Conservation (phyloP, 225 moss, liverwort and hornwort species). For the Sphagnum tenellum region DNA sequence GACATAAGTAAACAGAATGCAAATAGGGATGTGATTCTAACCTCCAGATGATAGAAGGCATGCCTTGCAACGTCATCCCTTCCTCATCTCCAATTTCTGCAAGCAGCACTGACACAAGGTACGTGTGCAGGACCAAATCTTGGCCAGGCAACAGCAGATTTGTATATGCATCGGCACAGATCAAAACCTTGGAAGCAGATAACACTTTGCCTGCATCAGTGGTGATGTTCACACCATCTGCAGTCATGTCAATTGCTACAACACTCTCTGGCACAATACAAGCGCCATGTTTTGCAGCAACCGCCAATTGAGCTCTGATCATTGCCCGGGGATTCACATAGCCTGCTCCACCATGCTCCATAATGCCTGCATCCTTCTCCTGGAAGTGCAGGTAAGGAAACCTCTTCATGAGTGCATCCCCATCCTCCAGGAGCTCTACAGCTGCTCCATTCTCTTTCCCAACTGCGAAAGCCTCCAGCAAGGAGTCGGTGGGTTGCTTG, state of each 20-base stretch:
- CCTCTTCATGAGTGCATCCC: slow-evolving; percentile 23
- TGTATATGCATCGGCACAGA: slow-evolving; percentile 68
- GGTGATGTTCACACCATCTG: slow-evolving; percentile 33
- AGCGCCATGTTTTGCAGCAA: slow-evolving; percentile 57
- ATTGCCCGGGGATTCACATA: slow-evolving; percentile 65
- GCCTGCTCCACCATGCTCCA: slow-evolving; percentile 73
- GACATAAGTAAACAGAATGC: slow-evolving; percentile 71
- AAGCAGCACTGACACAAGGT: slow-evolving; percentile 42
- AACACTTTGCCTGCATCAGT: slow-evolving; percentile 51
- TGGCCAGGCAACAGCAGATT: slow-evolving; percentile 37
- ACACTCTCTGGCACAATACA: slow-evolving; percentile 54
- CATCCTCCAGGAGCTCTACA: slow-evolving; percentile 42
- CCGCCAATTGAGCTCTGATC: slow-evolving; percentile 63
- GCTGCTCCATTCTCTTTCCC: slow-evolving; percentile 58
- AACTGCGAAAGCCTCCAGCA: slow-evolving; percentile 31
- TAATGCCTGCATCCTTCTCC: slow-evolving; percentile 54
- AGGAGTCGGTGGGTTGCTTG: slow-evolving; percentile 30
- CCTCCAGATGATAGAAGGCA: slow-evolving; percentile 90
- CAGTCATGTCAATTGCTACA: slow-evolving; percentile 30
- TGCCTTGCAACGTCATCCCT: slow-evolving; percentile 37
- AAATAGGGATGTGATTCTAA: slow-evolving; percentile 32
- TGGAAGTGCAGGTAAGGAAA: slow-evolving; percentile 71
- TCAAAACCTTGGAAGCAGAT: slow-evolving; percentile 41
- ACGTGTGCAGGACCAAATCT: slow-evolving; percentile 39
- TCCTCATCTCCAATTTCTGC: slow-evolving; percentile 55